Base-by-base conservation (phyloP, 257 asterid species). In the Henckelia pumila region DNA sequence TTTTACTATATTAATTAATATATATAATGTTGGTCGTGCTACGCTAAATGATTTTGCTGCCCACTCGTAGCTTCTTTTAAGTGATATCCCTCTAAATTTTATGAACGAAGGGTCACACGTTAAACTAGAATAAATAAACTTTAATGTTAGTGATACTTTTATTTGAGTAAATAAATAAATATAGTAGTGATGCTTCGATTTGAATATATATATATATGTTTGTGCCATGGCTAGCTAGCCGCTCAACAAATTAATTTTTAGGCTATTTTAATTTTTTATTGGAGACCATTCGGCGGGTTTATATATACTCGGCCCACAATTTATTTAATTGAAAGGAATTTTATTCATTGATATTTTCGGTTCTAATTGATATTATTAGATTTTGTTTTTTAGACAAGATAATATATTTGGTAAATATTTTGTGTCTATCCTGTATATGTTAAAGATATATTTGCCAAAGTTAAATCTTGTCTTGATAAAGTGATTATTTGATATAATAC, bases 11-110 rank as follows among this genome's bases (percentile, higher is more conserved):
- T 28, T 59, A 69, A 66, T 73, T n/a, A n/a, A n/a, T n/a, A n/a
- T n/a, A 55, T 60, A 69, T 30, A 56, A 47, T 74, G 59, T 56
- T 59, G 40, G 24, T 16, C 14, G 68, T 78, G 72, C 70, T 67
- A 56, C 72, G 50, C 66, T 9, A 66, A 73, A 79, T 79, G 77
- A 79, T 79, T 76, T 72, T 73, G 84, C 66, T 57, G 17, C 70
- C 75, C 84, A 69, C 72, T 72, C 66, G 4, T 59, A 25, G 9
- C 1, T 28, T 47, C 50, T 63, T 49, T 22, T 24, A 4, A n/a
- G 3, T 64, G 20, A 37, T 63, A 56, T 19, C 55, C 72, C 58
- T 58, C 53, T 58, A 60, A 35, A 72, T 8, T 35, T 35, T 35
- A 35, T 8, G 47, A 3, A 35, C 10, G 2, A 72, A 56, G 61